Evolutionary conservation across 495 filamentous ascomycete genomes (phyloP).

Genomic region (Lasiosphaeria hispida): DNA sequence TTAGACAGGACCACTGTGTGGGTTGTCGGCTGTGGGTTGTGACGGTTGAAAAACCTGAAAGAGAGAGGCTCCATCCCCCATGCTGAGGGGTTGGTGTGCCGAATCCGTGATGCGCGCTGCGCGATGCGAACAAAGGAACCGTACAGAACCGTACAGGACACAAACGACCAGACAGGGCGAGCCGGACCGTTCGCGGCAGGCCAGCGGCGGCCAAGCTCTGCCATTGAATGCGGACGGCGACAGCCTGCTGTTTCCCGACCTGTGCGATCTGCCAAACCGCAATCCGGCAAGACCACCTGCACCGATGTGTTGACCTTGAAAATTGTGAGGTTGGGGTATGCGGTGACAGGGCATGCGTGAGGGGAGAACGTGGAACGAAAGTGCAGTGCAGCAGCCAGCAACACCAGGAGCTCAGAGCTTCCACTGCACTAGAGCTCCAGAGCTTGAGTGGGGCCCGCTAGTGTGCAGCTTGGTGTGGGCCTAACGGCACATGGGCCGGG

Average conservation of each 20-base stretch:
- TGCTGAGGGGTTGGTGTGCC: too few relatives aligned
- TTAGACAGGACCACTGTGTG: background rate
- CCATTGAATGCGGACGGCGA: background rate
- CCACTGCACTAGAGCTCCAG: background rate
- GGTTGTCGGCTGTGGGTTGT: background rate
- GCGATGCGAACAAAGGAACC: too few relatives aligned
- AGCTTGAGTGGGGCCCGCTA: too few relatives aligned
- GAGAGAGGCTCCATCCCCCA: background rate
- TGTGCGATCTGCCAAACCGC: slow-evolving; percentile 2
- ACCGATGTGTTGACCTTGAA: slow-evolving; percentile 7
- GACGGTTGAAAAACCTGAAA: background rate
- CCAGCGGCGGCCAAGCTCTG: background rate
- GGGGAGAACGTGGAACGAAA: background rate
- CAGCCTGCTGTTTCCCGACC: background rate
- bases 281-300: background rate
- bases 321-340: slow-evolving; percentile 18
- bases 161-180: background rate
- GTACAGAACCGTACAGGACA: too few relatives aligned
- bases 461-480: too few relatives aligned
- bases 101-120: too few relatives aligned
- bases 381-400: too few relatives aligned
- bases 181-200: slow-evolving; percentile 1
- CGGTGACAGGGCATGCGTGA: background rate
- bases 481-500: too few relatives aligned
- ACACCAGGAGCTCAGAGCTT: background rate